phyloP scores from a whole-genome alignment of 495 filamentous ascomycete species.

The Aspergillus wentii region DNA sequence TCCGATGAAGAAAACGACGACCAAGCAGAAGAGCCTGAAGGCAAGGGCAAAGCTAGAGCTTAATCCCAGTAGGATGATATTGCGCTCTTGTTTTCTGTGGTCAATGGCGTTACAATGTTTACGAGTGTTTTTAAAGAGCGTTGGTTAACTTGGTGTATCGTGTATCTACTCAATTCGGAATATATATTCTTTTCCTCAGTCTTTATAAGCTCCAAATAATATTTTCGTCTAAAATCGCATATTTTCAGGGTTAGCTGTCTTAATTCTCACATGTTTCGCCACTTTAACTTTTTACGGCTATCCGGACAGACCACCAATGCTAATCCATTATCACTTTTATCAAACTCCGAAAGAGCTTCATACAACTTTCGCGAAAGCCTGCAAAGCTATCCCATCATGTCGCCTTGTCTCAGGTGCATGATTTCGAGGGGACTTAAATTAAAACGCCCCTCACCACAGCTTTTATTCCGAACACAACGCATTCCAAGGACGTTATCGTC shows the following conservation, averaged over 20 bases:
- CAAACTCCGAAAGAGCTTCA: slow-evolving; percentile 17
- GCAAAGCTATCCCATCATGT: slow-evolving; percentile 21
- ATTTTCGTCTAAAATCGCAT: not conserved
- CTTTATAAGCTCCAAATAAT: too few species aligned
- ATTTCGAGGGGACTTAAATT: slow-evolving; percentile 13
- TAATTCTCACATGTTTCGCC: slow-evolving; percentile 8
- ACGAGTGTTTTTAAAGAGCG: too few species aligned
- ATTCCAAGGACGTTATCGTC: slow-evolving; percentile 1
- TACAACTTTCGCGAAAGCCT: slow-evolving; percentile 12
- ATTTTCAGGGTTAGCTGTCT: too few species aligned
- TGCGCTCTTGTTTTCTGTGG: too few species aligned
- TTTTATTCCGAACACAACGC: not conserved
- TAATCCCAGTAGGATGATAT: too few species aligned
- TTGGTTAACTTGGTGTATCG: not conserved
- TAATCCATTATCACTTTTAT: too few species aligned
- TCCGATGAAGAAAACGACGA: slow-evolving; percentile 53
- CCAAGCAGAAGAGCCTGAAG: slow-evolving; percentile 16
- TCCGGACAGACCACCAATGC: slow-evolving; percentile 8
- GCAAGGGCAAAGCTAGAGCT: slow-evolving; percentile 37
- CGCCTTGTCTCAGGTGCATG: slow-evolving; percentile 24
- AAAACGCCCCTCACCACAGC: not conserved
- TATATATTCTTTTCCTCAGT: slow-evolving; percentile 12
- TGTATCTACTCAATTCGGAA: slow-evolving; percentile 11
- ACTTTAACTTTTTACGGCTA: slow-evolving; percentile 12
- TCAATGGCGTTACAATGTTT: too few species aligned